Base-by-base conservation (phyloP, 2,329 filamentous ascomycete species). In the Taxawa tesnikishii region DNA sequence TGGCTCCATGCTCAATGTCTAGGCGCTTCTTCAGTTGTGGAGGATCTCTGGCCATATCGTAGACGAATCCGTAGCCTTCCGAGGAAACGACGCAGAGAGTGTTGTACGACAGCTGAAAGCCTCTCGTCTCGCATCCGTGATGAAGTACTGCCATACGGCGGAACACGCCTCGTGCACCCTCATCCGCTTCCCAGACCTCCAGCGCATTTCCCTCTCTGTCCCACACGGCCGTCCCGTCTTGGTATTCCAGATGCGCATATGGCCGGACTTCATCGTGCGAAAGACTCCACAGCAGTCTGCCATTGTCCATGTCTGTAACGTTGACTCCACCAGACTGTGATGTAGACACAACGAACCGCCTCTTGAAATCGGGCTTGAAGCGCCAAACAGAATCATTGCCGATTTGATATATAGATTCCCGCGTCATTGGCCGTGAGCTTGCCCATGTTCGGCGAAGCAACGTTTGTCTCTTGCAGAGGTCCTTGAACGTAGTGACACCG, bases 171-270 rank as follows among this genome's bases (percentile, higher is more conserved):
- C 56, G 50, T 9, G 38, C 28, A 9, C 47, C 37, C 8, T 46
- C 55, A 14, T 55, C 52, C 0, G 55, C 49, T 33, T 56, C 50
- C 62, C 62, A 66, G 3, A 65, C 57, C 38, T 65, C 62, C 1
- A 65, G 39, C 1, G 56, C 51, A 42, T 64, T 54, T 3, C 59
- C 59, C 26, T 58, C 53, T 0, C 59, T 49, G 40, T 65, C 62
- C 43, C 58, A 66, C 3, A 61, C 59, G 2, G 55, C 59, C 29
- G 54, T 59, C 8, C 61, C 62, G 43, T 63, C 55, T 34, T 63
- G 52, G 33, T 66, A 66, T 32, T 66, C 62, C 8, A 66, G 43
- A 44, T 65, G 62, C 1, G 62, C 62, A 34, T 57, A 63, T 4
- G 55, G 52, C 9, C 59, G 50, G 18, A 64, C 60, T 1, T 49